Evolutionary conservation across 2,329 filamentous ascomycete species (phyloP).

Genomic region (Colletotrichum higginsianum): DNA sequence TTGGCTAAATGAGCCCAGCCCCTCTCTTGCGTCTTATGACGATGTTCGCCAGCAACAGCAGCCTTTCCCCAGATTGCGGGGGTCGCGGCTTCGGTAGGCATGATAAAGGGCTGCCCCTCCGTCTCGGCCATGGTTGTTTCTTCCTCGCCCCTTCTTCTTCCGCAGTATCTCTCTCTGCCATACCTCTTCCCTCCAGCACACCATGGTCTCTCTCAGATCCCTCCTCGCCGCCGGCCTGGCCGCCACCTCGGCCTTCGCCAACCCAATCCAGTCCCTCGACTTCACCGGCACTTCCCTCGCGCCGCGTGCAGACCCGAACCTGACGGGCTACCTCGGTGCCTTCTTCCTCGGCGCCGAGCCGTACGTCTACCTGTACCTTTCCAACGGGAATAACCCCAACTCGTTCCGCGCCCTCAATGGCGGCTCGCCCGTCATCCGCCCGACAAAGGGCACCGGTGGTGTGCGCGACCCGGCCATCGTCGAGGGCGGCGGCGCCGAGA

Average conservation of each 20-base stretch:
- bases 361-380: slow-evolving; percentile 68
- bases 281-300: slow-evolving; percentile 45
- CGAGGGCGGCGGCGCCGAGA: slow-evolving; percentile 60
- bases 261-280: slow-evolving; percentile 45
- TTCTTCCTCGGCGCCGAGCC: slow-evolving; percentile 70
- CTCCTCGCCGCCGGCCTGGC: slow-evolving; percentile 26
- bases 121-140: fast-evolving
- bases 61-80: slow-evolving; percentile 3
- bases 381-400: slow-evolving; percentile 65
- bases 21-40: not conserved
- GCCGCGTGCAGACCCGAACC: slow-evolving; percentile 54
- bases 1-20: not conserved
- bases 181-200: not conserved
- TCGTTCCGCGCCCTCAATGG: slow-evolving; percentile 65
- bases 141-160: not conserved
- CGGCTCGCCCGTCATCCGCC: slow-evolving; percentile 62
- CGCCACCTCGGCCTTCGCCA: slow-evolving; percentile 22
- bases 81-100: not conserved
- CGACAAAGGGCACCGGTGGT: slow-evolving; percentile 66
- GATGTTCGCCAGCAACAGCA: not conserved
- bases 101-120: slow-evolving; percentile 19
- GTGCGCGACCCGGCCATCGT: slow-evolving; percentile 68
- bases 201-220: slow-evolving; percentile 24
- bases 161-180: not conserved
- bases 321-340: slow-evolving; percentile 67